These are phyloP conservation scores for Phyllosticta paracitricarpa DNA, from an alignment of 2,329 filamentous ascomycete genomes.

Conservation along the genomic window DNA sequence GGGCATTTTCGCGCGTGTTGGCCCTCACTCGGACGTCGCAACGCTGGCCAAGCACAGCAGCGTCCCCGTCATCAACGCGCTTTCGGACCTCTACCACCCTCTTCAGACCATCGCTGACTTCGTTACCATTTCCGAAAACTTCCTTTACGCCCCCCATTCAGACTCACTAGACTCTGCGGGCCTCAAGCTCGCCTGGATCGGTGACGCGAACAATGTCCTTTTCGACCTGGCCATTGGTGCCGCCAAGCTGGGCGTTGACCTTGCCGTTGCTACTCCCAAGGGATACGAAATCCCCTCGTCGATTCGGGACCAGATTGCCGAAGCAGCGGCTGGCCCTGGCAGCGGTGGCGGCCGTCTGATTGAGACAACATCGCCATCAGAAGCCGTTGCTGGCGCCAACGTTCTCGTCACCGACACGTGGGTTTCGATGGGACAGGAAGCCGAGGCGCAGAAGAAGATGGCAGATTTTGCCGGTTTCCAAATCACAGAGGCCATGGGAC, in stretches of 20 bases:
- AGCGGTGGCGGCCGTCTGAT: conserved; percentile 54
- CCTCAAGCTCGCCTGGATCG: conserved; percentile 89
- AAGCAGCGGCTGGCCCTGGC: conserved; percentile 42
- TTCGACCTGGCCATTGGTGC: conserved; percentile 87
- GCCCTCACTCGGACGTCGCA: conserved; percentile 41
- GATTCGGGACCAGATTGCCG: conserved; percentile 64
- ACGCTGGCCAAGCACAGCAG: conserved; percentile 38
- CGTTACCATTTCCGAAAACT: conserved; percentile 75
- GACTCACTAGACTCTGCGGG: conserved; percentile 59
- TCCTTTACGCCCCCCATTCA: conserved; percentile 39
- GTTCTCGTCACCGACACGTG: conserved; percentile 94
- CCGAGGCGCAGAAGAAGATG: conserved; percentile 65
- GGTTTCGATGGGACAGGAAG: conserved; percentile 97
- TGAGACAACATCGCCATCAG: conserved; percentile 72
- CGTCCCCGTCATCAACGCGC: conserved; percentile 44
- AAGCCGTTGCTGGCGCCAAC: conserved; percentile 76
- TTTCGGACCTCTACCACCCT: conserved; percentile 87
- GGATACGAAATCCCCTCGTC: conserved; percentile 70
- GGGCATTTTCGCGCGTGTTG: conserved; percentile 41
- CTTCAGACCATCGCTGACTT: conserved; percentile 92
- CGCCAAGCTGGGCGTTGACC: conserved; percentile 75
- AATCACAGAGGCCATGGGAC: conserved; percentile 76
- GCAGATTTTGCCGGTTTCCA: conserved; percentile 84
- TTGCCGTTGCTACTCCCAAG: conserved; percentile 76
- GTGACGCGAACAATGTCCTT: conserved; percentile 93